phyloP scores from a whole-genome alignment of 768 basidiomycete species.

The Podaxis sp. region DNA sequence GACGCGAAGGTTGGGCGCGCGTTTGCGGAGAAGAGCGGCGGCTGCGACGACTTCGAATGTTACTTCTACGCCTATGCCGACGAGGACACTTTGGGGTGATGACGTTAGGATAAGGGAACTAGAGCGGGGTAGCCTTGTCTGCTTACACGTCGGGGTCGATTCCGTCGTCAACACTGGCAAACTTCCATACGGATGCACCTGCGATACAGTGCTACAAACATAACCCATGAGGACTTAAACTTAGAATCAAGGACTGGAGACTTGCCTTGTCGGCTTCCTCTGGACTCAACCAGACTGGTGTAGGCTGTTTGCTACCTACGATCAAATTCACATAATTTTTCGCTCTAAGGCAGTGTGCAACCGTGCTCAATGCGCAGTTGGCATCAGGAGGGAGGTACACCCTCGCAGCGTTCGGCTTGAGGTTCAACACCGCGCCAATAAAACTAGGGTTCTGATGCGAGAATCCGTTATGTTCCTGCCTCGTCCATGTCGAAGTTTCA shows the following conservation, averaged over 20 bases:
- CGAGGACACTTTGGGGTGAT: constrained; percentile 58
- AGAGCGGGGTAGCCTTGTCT: background rate
- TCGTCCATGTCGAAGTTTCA: constrained; percentile 84
- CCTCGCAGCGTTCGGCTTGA: constrained; percentile 69
- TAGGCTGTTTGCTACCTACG: constrained; percentile 86
- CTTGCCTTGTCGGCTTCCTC: constrained; percentile 72
- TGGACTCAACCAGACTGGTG: constrained; percentile 72
- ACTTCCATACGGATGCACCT: constrained; percentile 86
- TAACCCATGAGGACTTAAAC: constrained; percentile 13
- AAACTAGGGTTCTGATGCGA: constrained; percentile 86
- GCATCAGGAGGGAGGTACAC: constrained; percentile 91
- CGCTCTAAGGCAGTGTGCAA: constrained; percentile 79
- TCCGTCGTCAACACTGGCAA: constrained; percentile 74
- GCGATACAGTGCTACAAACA: constrained; percentile 72
- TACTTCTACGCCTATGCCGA: constrained; percentile 85
- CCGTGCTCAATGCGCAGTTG: constrained; percentile 80
- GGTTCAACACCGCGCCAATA: constrained; percentile 80
- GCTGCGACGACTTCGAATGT: constrained; percentile 91
- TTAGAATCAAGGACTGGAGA: background rate
- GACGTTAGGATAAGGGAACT: constrained; percentile 22
- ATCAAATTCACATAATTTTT: constrained; percentile 88
- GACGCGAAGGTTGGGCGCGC: constrained; percentile 71
- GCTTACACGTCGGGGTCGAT: constrained; percentile 69
- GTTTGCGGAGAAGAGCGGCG: constrained; percentile 71
- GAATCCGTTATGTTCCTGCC: constrained; percentile 89